These are phyloP conservation scores for Exserohilum turcica DNA, from an alignment of 2,329 filamentous ascomycete genomes.

Conservation along the genomic window DNA sequence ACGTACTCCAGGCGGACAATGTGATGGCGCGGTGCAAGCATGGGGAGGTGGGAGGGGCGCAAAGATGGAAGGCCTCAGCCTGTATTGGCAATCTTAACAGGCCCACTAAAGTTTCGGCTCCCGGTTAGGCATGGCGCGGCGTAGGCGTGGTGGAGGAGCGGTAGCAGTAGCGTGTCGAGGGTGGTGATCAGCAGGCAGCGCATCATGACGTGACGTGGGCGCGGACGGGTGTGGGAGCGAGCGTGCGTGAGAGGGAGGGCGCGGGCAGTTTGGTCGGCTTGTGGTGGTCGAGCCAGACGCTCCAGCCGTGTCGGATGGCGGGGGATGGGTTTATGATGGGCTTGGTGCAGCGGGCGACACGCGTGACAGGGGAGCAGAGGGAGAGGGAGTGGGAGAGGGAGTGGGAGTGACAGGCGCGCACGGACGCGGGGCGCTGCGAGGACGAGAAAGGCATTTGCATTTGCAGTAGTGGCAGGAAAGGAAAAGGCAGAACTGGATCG, in stretches of 20 bases:
- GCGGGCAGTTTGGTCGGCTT: no score
- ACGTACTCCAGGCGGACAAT: background rate
- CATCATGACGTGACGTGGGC: background rate
- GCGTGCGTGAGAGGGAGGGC: no score
- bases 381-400: no score
- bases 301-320: background rate
- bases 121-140: conserved; percentile 1
- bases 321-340: background rate
- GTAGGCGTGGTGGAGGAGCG: no score
- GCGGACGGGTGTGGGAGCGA: background rate
- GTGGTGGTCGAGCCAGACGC: background rate
- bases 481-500: conserved; percentile 21
- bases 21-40: conserved; percentile 9
- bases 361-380: conserved; percentile 3
- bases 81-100: conserved; percentile 27
- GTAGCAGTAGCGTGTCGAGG: background rate
- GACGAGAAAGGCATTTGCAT: no score
- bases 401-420: conserved; percentile 11
- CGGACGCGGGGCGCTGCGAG: conserved; percentile 1
- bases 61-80: conserved; percentile 5
- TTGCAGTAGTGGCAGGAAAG: no score
- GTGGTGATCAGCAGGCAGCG: background rate
- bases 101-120: conserved; percentile 11
- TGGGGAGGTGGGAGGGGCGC: conserved; percentile 7
- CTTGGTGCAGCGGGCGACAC: conserved; percentile 6